Evolutionary conservation across 2,329 filamentous ascomycete genomes (phyloP).

Genomic region (Ophiostoma piceae): DNA sequence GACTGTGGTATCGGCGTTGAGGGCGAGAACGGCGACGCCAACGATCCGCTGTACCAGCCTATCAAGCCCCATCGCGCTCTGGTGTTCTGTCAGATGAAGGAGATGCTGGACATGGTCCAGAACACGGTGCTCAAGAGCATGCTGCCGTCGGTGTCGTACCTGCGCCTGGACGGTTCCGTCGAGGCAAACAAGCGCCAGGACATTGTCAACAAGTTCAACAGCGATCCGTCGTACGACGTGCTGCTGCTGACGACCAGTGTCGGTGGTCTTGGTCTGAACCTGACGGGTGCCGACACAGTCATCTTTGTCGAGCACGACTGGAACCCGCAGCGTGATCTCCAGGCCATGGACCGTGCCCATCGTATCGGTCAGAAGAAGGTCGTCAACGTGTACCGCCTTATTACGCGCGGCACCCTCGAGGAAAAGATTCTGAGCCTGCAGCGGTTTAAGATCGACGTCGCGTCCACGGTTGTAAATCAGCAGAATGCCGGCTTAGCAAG

Average conservation of each 20-base stretch:
- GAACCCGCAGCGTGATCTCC: conserved; percentile 98
- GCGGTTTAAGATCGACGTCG: conserved; percentile 99
- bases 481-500: conserved; percentile 90
- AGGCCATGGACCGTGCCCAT: conserved; percentile 98
- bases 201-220: conserved; percentile 98
- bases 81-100: conserved; percentile 99
- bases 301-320: conserved; percentile 99
- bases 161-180: conserved; percentile 89
- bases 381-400: conserved; percentile 95
- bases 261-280: conserved; percentile 86
- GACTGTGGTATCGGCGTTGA: conserved; percentile 93
- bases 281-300: conserved; percentile 95
- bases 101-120: conserved; percentile 99
- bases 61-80: conserved; percentile 94
- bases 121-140: conserved; percentile 84
- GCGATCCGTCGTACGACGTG: conserved; percentile 92
- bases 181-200: conserved; percentile 92
- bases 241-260: conserved; percentile 91
- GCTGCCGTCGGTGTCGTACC: conserved; percentile 85
- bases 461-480: conserved; percentile 96
- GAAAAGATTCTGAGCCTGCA: conserved; percentile 98
- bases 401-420: conserved; percentile 91
- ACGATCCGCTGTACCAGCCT: conserved; percentile 63
- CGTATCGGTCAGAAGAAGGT: conserved; percentile 99
- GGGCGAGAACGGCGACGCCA: conserved; percentile 52